Evolutionary conservation across 257 asterid species (phyloP), one percentile per base, ranked within the genome.

Genomic region (Fraxinus anomala): DNA sequence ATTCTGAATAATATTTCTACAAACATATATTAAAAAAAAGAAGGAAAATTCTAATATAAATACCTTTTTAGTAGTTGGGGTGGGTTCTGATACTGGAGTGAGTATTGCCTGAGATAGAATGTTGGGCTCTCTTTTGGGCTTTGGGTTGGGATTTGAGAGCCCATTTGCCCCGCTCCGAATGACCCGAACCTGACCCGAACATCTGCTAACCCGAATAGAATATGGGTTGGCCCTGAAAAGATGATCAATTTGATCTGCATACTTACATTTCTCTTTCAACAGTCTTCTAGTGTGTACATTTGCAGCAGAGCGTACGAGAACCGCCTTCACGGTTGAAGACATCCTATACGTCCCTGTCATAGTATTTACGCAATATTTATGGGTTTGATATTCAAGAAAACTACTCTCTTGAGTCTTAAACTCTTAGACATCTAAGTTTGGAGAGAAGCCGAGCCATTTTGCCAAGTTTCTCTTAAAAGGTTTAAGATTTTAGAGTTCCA

Each of bases 31-130:
- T n/a, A 0, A 8, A 9, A 5, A 23, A n/a, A 23, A n/a, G 21
- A n/a, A n/a, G 0, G 30, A 7, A 59, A 56, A 0, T 56, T 49
- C 61, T 49, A 16, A 59, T 59, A 21, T 61, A 8, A 1, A 19
- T 23, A 88, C 93, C 93, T 91, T 93, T 73, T 87, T 87, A 0
- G 89, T 87, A 28, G 93, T 86, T 1, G 91, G 79, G 14, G 92
- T 85, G 56, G 90, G 89, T 40, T 89, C 92, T 1, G 97, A 85
- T 13, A 91, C 86, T 17, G 94, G 96, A 73, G 81, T 86, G 42
- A 90, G 84, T 16, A 91, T 31, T 77, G 93, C 94, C 24, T 77
- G 89, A n/a, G 87, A 76, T 56, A 65, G 83, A 61, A 61, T 23
- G 17, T 37, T 68, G 40, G 49, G 31, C 56, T 81, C 87, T 61